A percentile compares a stretch with the other conserved stretches of the same genome.
Evolutionary conservation across 352 stramenopile genomes (phyloP).

Genomic region (Globisporangium abappressorium): DNA sequence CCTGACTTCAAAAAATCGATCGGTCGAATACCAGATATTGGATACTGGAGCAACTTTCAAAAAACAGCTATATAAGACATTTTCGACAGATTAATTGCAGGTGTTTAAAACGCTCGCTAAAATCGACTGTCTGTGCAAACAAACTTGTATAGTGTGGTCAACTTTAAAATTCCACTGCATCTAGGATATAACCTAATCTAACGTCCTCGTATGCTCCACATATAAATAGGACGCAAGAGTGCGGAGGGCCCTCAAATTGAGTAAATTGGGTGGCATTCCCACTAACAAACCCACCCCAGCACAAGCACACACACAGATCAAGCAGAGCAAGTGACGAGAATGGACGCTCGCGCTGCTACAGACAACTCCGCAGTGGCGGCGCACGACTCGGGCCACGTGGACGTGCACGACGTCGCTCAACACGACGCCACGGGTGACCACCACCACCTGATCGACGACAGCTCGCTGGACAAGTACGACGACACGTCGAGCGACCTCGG

Average conservation of each 20-base stretch:
- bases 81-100: too few species aligned
- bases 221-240: background rate
- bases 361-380: background rate
- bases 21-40: too few species aligned
- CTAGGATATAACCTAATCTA: background rate
- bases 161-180: background rate
- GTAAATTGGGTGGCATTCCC: constrained; percentile 14
- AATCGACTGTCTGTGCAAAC: background rate
- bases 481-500: constrained; percentile 26
- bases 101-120: background rate
- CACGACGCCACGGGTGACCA: constrained; percentile 13
- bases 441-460: constrained; percentile 35
- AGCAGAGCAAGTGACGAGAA: background rate
- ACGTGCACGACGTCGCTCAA: background rate
- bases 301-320: background rate
- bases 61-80: too few species aligned
- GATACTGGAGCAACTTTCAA: too few species aligned
- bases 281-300: background rate
- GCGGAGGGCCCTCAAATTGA: constrained; percentile 12
- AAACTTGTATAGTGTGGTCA: background rate
- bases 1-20: too few species aligned
- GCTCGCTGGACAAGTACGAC: constrained; percentile 36
- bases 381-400: constrained; percentile 1
- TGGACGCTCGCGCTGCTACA: constrained; percentile 7
- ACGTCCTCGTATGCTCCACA: background rate